A percentile compares a stretch with the other conserved stretches of the same genome.
These are phyloP conservation scores for Jasminum sambac DNA, from an alignment of 257 asterid species.

Conservation along the genomic window DNA sequence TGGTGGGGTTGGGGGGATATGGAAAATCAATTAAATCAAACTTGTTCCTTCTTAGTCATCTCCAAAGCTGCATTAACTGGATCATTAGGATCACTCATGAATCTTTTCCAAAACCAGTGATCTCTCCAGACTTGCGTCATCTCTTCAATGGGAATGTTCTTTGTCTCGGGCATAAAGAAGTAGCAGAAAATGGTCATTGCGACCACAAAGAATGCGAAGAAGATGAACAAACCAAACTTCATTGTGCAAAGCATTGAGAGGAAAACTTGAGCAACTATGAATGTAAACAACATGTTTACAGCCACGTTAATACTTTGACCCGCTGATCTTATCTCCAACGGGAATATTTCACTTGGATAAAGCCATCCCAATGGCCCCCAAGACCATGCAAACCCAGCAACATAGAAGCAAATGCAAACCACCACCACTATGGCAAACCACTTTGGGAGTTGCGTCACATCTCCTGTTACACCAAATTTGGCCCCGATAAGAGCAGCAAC, in stretches of 20 bases:
- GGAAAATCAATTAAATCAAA: not conserved
- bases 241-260: not conserved
- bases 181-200: not conserved
- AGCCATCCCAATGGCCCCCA: slow-evolving; percentile 19
- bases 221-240: not conserved
- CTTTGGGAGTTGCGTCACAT: not conserved
- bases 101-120: not conserved
- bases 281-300: slow-evolving; percentile 6
- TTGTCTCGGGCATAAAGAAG: not conserved
- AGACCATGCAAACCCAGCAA: slow-evolving; percentile 13
- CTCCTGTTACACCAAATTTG: not conserved
- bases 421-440: slow-evolving; percentile 7
- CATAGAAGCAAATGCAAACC: slow-evolving; percentile 2
- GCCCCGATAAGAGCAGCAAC: not conserved
- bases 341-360: slow-evolving; percentile 17
- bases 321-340: not conserved
- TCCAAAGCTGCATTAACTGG: not conserved
- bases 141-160: not conserved
- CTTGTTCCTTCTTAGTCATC: not conserved
- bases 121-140: not conserved
- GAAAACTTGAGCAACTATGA: not conserved
- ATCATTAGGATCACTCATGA: not conserved
- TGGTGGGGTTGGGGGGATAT: not conserved
- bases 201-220: not conserved
- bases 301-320: slow-evolving; percentile 11